Evolutionary conservation across 768 basidiomycete genomes (phyloP).

Genomic region (Pseudohyphozyma bogoriensis): DNA sequence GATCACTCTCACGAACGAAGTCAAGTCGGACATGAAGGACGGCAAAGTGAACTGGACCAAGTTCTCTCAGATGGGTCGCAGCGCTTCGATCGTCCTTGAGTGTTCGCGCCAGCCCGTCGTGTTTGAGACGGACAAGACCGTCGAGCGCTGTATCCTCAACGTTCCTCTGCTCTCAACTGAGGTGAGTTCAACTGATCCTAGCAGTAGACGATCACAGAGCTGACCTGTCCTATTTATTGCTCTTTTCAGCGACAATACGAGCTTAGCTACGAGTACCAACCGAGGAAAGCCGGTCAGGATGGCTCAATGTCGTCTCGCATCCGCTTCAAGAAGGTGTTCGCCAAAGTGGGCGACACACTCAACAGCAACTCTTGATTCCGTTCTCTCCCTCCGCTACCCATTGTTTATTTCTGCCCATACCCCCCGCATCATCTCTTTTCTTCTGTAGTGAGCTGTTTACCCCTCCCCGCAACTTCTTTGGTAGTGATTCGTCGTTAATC

Average conservation of each 20-base stretch:
- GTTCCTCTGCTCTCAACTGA: conserved; percentile 24
- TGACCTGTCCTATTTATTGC: too few species aligned
- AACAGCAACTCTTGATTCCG: too few species aligned
- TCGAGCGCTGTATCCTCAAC: conserved; percentile 27
- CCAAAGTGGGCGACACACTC: too few species aligned
- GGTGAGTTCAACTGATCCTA: conserved; percentile 2
- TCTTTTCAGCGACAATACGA: neutral
- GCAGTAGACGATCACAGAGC: too few species aligned
- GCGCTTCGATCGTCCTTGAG: conserved; percentile 56
- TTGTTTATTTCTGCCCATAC: too few species aligned
- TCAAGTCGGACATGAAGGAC: conserved; percentile 59
- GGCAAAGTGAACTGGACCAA: conserved; percentile 92
- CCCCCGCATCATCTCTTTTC: too few species aligned
- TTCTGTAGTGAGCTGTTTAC: too few species aligned
- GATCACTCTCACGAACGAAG: conserved; percentile 74
- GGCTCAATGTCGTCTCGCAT: neutral
- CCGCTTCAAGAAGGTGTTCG: too few species aligned
- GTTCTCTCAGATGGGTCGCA: conserved; percentile 81
- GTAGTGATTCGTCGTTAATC: too few species aligned
- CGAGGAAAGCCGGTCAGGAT: neutral
- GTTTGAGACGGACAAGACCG: conserved; percentile 15
- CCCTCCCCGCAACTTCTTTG: too few species aligned
- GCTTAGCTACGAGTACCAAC: neutral
- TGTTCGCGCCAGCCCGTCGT: conserved; percentile 22
- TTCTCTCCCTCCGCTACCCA: too few species aligned